These are phyloP conservation scores for Pleurotus ostreatus DNA, from an alignment of 768 basidiomycete species.

Conservation along the genomic window DNA sequence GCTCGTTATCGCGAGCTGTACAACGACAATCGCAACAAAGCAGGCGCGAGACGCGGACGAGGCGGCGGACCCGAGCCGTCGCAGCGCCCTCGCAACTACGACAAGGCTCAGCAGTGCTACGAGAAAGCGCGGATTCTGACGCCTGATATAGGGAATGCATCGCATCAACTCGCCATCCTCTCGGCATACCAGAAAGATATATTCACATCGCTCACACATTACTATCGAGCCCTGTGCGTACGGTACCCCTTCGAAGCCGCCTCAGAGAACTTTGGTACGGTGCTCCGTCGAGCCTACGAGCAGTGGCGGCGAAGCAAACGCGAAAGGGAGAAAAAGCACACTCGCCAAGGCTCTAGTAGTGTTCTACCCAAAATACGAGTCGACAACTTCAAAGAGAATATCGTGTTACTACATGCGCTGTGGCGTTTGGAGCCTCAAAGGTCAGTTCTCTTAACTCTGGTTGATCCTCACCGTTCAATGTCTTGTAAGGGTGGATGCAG, in stretches of 20 bases:
- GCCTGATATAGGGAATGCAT: constrained; percentile 90
- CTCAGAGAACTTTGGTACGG: constrained; percentile 75
- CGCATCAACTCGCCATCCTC: constrained; percentile 93
- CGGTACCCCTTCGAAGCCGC: constrained; percentile 84
- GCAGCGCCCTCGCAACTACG: constrained; percentile 66
- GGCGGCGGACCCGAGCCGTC: constrained; percentile 40
- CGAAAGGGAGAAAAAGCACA: constrained; percentile 27
- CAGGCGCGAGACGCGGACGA: constrained; percentile 42
- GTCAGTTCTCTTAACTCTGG: constrained; percentile 34
- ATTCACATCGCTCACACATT: constrained; percentile 79
- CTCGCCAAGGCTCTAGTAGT: constrained; percentile 20
- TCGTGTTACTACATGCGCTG: constrained; percentile 74
- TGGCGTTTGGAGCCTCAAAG: constrained; percentile 59
- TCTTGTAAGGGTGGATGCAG: constrained; percentile 41
- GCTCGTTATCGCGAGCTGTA: constrained; percentile 92
- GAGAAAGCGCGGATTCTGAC: constrained; percentile 78
- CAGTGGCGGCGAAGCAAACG: constrained; percentile 43
- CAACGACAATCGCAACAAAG: constrained; percentile 63
- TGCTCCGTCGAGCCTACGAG: constrained; percentile 65
- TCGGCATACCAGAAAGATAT: constrained; percentile 79
- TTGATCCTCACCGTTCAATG: constrained; percentile 10
- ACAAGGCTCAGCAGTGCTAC: constrained; percentile 77
- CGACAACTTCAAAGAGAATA: constrained; percentile 65
- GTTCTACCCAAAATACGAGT: constrained; percentile 48
- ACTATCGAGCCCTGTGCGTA: constrained; percentile 90